These are phyloP conservation scores for Bidens hawaiensis DNA, from an alignment of 140 eudicot genomes.

Conservation along the genomic window DNA sequence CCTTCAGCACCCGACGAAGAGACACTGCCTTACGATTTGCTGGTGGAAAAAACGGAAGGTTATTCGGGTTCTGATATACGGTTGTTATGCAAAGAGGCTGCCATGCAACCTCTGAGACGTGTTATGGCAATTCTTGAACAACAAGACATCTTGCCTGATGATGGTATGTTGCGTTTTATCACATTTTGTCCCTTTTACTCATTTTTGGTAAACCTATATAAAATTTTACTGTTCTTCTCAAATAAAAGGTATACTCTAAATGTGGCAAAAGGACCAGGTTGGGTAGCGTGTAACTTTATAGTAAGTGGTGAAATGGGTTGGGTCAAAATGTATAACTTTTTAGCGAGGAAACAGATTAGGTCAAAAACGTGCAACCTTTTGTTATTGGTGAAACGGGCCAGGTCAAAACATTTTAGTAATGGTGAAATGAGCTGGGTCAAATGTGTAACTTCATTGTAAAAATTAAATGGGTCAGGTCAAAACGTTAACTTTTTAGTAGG, in stretches of 20 bases:
- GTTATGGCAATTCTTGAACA: constrained; percentile 74
- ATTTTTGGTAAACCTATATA: neutral
- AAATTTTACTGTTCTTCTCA: neutral
- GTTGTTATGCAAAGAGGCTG: constrained; percentile 91
- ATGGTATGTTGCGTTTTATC: constrained; percentile 44
- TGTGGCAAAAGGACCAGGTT: neutral
- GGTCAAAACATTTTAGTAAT: no score
- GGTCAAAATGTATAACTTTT: neutral
- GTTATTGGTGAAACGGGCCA: no score
- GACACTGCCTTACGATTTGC: constrained; percentile 62
- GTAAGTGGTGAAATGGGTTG: neutral
- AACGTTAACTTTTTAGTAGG: no score
- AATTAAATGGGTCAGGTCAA: no score
- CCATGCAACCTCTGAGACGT: constrained; percentile 97
- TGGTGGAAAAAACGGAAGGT: constrained; percentile 81
- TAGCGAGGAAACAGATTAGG: no score
- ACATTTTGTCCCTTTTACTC: neutral
- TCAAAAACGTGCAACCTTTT: no score
- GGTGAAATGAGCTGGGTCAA: no score
- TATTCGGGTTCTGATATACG: constrained; percentile 95
- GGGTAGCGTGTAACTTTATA: neutral
- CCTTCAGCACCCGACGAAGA: constrained; percentile 48
- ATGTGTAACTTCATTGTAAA: no score
- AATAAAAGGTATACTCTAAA: no score
- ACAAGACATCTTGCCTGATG: constrained; percentile 76